These are phyloP conservation scores for Saccharomycopsis schoenii DNA, from an alignment of 805 yeast species.

Conservation along the genomic window DNA sequence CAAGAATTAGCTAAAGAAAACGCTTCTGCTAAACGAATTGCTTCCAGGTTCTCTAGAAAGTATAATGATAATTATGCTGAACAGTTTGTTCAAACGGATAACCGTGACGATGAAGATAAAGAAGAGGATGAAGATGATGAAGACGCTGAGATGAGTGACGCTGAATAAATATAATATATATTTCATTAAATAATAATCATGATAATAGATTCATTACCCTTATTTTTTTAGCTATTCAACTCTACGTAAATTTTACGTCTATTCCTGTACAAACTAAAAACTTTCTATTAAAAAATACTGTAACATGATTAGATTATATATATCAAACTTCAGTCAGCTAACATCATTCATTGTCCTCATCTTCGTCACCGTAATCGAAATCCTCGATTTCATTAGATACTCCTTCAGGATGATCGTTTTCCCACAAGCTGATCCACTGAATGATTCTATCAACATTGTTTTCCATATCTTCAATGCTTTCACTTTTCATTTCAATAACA, in stretches of 20 bases:
- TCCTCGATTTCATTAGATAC: conserved; percentile 39
- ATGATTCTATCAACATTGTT: conserved; percentile 69
- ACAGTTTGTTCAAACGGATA: conserved; percentile 40
- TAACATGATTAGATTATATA: too few species aligned
- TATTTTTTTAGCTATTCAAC: neutral
- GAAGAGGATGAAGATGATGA: conserved; percentile 39
- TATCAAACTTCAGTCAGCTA: neutral
- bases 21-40: conserved; percentile 45
- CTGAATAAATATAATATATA: neutral
- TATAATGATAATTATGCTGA: conserved; percentile 27
- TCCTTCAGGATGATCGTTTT: conserved; percentile 50
- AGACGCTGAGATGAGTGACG: conserved; percentile 6
- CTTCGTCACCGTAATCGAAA: conserved; percentile 14
- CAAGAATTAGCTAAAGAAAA: conserved; percentile 49
- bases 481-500: conserved; percentile 71
- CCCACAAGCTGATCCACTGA: conserved; percentile 74
- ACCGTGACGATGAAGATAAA: conserved; percentile 55
- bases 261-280: too few species aligned
- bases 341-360: neutral
- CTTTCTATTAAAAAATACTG: neutral
- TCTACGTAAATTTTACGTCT: too few species aligned
- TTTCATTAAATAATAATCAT: neutral
- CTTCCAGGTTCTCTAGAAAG: conserved; percentile 70
- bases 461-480: conserved; percentile 67
- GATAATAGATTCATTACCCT: neutral